Percentiles rank a stretch among this genome's conserved stretches.
phyloP scores from a whole-genome alignment of 2,329 filamentous ascomycete species.

The Cercospora canescens region DNA sequence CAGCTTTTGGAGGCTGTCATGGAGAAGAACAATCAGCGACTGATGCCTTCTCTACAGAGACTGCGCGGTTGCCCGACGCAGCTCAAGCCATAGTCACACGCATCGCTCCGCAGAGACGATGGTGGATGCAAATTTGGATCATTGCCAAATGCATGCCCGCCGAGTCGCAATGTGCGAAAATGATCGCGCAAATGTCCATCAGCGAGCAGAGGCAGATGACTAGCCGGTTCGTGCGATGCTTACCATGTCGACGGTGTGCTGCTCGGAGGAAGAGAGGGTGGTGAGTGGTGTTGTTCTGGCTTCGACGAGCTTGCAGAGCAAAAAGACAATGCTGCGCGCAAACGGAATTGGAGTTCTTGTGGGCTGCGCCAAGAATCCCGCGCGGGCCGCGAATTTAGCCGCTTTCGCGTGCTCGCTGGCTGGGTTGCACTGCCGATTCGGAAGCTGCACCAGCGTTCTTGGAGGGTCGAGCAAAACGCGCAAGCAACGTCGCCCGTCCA shows the following conservation, averaged over 20 bases:
- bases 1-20: constrained; percentile 98
- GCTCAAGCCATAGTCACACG: constrained; percentile 53
- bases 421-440: neutral
- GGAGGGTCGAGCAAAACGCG: neutral
- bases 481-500: neutral
- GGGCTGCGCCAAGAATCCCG: constrained; percentile 4
- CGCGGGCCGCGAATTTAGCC: neutral
- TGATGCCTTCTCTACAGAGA: constrained; percentile 92
- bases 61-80: constrained; percentile 47
- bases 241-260: constrained; percentile 28
- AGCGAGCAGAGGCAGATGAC: constrained; percentile 29
- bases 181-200: constrained; percentile 18
- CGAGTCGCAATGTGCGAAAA: constrained; percentile 16
- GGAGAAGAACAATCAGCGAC: constrained; percentile 99
- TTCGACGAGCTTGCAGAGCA: constrained; percentile 17
- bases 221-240: constrained; percentile 19
- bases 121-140: constrained; percentile 22
- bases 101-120: constrained; percentile 28
- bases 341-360: constrained; percentile 5
- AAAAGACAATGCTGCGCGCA: constrained; percentile 6
- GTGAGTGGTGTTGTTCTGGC: constrained; percentile 8
- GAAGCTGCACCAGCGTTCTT: neutral
- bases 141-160: constrained; percentile 27
- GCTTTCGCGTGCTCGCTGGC: neutral
- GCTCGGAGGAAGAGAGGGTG: constrained; percentile 11